These are phyloP conservation scores for Sugiyamaella lignohabitans DNA, from an alignment of 805 yeast genomes.

Conservation along the genomic window DNA sequence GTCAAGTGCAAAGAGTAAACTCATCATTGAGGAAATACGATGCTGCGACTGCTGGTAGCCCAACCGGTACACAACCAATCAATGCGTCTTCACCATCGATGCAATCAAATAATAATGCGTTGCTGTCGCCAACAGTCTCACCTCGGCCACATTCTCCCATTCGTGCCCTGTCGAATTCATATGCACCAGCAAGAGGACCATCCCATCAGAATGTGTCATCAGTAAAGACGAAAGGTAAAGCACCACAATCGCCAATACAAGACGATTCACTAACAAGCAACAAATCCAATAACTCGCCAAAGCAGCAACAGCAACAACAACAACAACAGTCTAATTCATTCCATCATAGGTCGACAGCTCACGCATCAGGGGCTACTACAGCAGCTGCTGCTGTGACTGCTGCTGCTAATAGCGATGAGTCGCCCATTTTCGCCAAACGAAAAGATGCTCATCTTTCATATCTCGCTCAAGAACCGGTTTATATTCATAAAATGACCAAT, in stretches of 20 bases:
- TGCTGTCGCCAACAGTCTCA: neutral
- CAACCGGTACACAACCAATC: no score
- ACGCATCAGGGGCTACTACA: neutral
- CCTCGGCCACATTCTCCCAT: constrained; percentile 18
- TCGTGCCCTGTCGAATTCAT: constrained; percentile 22
- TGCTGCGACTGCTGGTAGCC: no score
- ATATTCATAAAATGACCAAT: constrained; percentile 55
- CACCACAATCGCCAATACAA: neutral
- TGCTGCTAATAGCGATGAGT: constrained; percentile 3
- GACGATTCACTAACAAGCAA: neutral
- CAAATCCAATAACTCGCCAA: neutral
- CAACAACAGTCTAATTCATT: constrained; percentile 1
- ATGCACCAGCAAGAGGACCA: constrained; percentile 16
- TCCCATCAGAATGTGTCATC: constrained; percentile 6
- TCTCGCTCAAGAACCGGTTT: constrained; percentile 59
- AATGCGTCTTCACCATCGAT: no score
- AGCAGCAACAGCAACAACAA: neutral
- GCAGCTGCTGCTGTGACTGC: constrained; percentile 2
- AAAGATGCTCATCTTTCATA: constrained; percentile 36
- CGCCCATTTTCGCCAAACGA: neutral
- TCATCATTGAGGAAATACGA: no score
- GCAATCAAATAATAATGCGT: no score
- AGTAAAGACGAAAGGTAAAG: neutral
- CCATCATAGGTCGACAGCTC: no score
- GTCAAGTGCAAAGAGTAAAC: no score